Evolutionary conservation across 2,329 filamentous ascomycete species (phyloP), one percentile per base, ranked within the genome.

Genomic region (Ascochyta viciae-villosae): DNA sequence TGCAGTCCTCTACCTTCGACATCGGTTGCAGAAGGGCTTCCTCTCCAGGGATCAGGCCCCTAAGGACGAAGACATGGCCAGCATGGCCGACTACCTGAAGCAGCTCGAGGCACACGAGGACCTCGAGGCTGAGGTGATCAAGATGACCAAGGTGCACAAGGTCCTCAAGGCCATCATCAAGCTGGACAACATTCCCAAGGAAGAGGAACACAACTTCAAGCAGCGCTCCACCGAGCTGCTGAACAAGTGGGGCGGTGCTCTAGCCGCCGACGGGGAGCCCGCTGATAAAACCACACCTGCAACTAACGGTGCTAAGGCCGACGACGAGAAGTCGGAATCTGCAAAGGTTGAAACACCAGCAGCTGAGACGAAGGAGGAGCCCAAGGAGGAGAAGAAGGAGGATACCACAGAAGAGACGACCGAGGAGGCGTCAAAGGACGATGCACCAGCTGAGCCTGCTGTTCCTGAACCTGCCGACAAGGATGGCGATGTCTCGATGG

Each of bases 111-210:
- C 82, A 7, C 89, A 87, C 82, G 75, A 86, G 1, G 90, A 96
- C 62, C 85, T 98, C 4, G 94, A 98, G 74, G 91, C 90, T 27
- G 87, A 87, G 63, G 95, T 97, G 67, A 96, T 98, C 69, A 87
- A 91, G 61, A 82, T 81, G 13, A 99, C 95, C 60, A 99, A 98
- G 83, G 97, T 99, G 77, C 94, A 98, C 86, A 99, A 99, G 81
- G 94, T 99, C 10, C 84, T 99, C 54, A 96, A 96, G 80, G 92
- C 89, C 4, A 95, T 99, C 64, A 81, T 97, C 68, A 97, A 96
- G 81, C 82, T 99, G 8, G 85, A 88, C 39, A 83, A 83, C 3
- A 96, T 99, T 65, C 73, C 73, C 1, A 89, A 88, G 58, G 95
- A 99, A 63, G 90, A 93, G 33, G 90, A 96, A 64, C 96, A 89